Evolutionary conservation across 805 yeast species (phyloP).

Genomic region (Sugiyamaella floridensis): DNA sequence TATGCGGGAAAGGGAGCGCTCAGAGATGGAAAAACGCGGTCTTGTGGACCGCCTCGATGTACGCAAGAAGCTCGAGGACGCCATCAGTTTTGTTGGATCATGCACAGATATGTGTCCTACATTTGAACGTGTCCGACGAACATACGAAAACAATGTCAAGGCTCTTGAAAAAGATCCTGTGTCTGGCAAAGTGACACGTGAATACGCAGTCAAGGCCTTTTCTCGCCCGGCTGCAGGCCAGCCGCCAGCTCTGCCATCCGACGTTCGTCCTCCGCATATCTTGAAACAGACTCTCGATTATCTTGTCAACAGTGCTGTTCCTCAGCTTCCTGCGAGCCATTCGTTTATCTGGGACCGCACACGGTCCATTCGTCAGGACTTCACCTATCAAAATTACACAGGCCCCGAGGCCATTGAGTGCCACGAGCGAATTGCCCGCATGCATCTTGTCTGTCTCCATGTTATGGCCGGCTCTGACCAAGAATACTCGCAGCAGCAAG

Average conservation of each 20-base stretch:
- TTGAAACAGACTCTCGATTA: slow-evolving; percentile 62
- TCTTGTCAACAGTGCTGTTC: slow-evolving; percentile 56
- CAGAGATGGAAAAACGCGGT: slow-evolving; percentile 70
- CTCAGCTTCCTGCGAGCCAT: slow-evolving; percentile 73
- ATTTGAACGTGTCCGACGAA: slow-evolving; percentile 82
- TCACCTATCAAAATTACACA: slow-evolving; percentile 86
- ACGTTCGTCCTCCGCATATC: slow-evolving; percentile 87
- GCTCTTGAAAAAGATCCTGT: slow-evolving; percentile 63
- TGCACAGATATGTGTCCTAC: slow-evolving; percentile 94
- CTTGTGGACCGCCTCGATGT: slow-evolving; percentile 82
- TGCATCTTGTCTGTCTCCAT: slow-evolving; percentile 76
- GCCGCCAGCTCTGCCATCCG: slow-evolving; percentile 95
- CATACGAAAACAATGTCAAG: slow-evolving; percentile 80
- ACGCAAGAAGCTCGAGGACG: slow-evolving; percentile 77
- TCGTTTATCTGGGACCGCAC: slow-evolving; percentile 96
- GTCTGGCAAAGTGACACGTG: slow-evolving; percentile 49
- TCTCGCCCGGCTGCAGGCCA: slow-evolving; percentile 98
- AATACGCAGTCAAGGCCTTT: slow-evolving; percentile 78
- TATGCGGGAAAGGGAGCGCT: slow-evolving; percentile 68
- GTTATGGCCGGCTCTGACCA: slow-evolving; percentile 67
- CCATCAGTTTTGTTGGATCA: slow-evolving; percentile 79
- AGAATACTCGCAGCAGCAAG: slow-evolving; percentile 91
- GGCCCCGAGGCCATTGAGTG: slow-evolving; percentile 94
- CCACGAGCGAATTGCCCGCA: slow-evolving; percentile 82
- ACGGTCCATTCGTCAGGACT: slow-evolving; percentile 92